These are phyloP conservation scores for Trichoderma afroharzianum DNA, from an alignment of 2,329 filamentous ascomycete genomes.

Conservation along the genomic window DNA sequence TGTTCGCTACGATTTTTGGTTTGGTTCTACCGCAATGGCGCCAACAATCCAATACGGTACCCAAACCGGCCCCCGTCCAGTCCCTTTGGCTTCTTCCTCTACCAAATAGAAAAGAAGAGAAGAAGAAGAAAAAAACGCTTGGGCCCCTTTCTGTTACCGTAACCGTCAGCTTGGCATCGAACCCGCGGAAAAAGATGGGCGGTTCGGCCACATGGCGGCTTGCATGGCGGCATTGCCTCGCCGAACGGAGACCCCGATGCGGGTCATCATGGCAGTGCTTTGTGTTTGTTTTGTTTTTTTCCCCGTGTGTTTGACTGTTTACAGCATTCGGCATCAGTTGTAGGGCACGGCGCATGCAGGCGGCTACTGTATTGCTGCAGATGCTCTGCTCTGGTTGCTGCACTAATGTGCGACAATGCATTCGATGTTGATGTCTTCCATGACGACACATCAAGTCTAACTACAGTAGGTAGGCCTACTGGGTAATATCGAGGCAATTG, in stretches of 20 bases:
- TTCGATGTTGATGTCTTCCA: neutral
- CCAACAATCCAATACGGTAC: neutral
- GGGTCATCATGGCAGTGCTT: slow-evolving; percentile 18
- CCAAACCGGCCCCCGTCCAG: neutral
- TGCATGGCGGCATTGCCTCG: slow-evolving; percentile 9
- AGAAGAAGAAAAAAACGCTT: neutral
- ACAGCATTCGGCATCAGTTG: neutral
- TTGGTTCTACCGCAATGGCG: neutral
- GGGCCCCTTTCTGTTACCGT: neutral
- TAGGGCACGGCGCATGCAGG: neutral
- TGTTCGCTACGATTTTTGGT: neutral
- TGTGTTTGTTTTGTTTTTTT: neutral
- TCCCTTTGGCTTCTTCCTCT: neutral
- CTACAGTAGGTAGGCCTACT: too few relatives aligned
- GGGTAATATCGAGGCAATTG: too few relatives aligned
- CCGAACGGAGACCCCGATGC: slow-evolving; percentile 17
- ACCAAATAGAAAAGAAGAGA: neutral
- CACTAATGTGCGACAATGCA: neutral
- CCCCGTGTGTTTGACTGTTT: neutral
- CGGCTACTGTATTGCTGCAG: neutral
- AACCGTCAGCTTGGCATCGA: neutral
- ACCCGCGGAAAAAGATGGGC: slow-evolving; percentile 3
- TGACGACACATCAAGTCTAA: neutral
- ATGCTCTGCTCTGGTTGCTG: neutral
- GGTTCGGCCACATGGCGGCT: slow-evolving; percentile 3